These are phyloP conservation scores for Acanthochlamys bracteata DNA, from an alignment of 106 monocot species.

Conservation along the genomic window DNA sequence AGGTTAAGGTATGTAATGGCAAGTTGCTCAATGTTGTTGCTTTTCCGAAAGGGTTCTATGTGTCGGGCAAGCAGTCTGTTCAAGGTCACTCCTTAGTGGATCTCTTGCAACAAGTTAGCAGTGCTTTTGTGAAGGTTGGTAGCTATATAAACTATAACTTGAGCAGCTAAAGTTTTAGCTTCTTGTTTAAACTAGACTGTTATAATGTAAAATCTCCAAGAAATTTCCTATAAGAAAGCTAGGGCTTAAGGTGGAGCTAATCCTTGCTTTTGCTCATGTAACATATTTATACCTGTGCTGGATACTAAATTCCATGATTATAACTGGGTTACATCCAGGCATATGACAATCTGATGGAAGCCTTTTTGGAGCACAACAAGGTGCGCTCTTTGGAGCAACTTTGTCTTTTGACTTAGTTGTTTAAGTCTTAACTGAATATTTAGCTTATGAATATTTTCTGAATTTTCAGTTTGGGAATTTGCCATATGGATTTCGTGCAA, in stretches of 20 bases:
- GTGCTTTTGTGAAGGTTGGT: conserved; percentile 77
- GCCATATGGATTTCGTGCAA: conserved; percentile 91
- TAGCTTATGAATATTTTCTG: not conserved
- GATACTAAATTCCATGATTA: too few relatives aligned
- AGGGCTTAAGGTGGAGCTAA: too few relatives aligned
- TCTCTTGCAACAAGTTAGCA: conserved; percentile 78
- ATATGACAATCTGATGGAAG: conserved; percentile 81
- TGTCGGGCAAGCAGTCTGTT: conserved; percentile 40
- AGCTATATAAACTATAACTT: too few relatives aligned
- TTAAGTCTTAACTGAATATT: not conserved
- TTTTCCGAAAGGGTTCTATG: conserved; percentile 64
- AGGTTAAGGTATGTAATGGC: conserved; percentile 96
- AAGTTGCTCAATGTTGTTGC: conserved; percentile 58
- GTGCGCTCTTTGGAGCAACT: conserved; percentile 11
- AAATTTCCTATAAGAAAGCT: too few relatives aligned
- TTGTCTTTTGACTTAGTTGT: not conserved
- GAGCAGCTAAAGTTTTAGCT: too few relatives aligned
- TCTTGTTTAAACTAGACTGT: too few relatives aligned
- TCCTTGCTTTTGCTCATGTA: too few relatives aligned
- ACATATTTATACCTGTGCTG: too few relatives aligned
- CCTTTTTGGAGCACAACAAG: conserved; percentile 96
- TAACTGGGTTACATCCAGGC: conserved; percentile 43
- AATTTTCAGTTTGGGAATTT: conserved; percentile 88
- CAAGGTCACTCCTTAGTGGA: conserved; percentile 69
- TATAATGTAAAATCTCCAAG: too few relatives aligned